Percentiles rank a stretch among this genome's conserved stretches.
These are phyloP conservation scores for Phylloporus sp. DNA, from an alignment of 1,284 basidiomycete species.

Conservation along the genomic window DNA sequence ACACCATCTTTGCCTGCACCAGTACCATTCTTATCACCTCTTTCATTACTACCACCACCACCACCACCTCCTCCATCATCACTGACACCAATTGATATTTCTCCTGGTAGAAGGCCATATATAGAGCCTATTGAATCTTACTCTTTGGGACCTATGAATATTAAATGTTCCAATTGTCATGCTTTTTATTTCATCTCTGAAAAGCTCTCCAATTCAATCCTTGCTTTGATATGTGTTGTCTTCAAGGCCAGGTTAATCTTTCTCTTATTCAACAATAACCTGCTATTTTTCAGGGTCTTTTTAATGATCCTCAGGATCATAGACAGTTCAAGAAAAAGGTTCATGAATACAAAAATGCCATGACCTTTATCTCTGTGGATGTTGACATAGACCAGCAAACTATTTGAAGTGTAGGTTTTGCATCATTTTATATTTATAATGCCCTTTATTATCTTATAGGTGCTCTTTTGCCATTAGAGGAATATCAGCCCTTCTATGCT, in stretches of 20 bases:
- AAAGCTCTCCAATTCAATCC: no score
- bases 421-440: slow-evolving; percentile 42
- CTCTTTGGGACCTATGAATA: background rate
- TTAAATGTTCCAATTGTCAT: background rate
- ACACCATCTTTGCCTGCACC: no score
- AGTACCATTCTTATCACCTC: background rate
- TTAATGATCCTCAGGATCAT: no score
- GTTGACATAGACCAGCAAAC: slow-evolving; percentile 30
- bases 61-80: background rate
- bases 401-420: slow-evolving; percentile 34
- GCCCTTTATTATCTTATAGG: slow-evolving; percentile 42
- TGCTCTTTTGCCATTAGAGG: slow-evolving; percentile 32
- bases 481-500: slow-evolving; percentile 34
- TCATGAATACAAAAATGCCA: no score
- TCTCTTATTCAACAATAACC: no score
- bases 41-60: background rate
- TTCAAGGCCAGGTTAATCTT: no score
- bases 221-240: background rate
- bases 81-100: no score
- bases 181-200: no score
- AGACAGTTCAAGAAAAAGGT: no score
- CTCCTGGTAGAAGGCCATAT: background rate
- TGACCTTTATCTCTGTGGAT: no score
- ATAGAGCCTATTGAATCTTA: background rate
- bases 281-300: no score